Percentiles rank a stretch among this genome's conserved stretches.
Evolutionary conservation across 2,329 filamentous ascomycete species (phyloP).

Genomic region (Colletotrichum truncatum): DNA sequence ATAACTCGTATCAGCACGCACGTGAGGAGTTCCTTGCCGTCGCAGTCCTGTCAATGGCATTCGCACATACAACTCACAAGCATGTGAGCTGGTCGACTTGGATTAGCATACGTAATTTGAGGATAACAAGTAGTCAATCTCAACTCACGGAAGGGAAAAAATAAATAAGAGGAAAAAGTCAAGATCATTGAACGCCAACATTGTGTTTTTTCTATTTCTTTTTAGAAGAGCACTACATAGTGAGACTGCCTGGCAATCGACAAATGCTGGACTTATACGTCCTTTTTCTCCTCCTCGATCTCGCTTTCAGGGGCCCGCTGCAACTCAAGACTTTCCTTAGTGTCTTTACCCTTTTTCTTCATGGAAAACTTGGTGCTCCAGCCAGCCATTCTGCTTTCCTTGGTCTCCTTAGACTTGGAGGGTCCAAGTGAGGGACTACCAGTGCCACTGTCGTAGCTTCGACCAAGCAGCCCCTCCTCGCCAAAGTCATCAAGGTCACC

Average conservation of each 20-base stretch:
- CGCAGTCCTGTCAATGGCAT: too few relatives aligned
- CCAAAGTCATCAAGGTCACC: slow-evolving; percentile 63
- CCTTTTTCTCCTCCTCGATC: slow-evolving; percentile 27
- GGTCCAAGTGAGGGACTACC: slow-evolving; percentile 67
- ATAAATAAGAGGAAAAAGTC: not conserved
- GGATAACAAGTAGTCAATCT: too few relatives aligned
- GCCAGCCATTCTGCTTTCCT: slow-evolving; percentile 58
- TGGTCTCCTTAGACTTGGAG: slow-evolving; percentile 54
- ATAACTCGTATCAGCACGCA: too few relatives aligned
- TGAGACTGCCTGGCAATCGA: not conserved
- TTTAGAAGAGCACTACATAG: slow-evolving; percentile 5
- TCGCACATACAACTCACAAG: too few relatives aligned
- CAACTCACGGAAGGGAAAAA: too few relatives aligned
- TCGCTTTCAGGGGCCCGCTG: slow-evolving; percentile 42
- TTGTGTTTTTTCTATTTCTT: not conserved
- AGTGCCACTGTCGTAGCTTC: slow-evolving; percentile 64
- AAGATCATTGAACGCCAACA: not conserved
- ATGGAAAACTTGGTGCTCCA: slow-evolving; percentile 63
- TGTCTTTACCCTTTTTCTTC: slow-evolving; percentile 67
- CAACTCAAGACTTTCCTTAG: slow-evolving; percentile 64
- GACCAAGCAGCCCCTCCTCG: slow-evolving; percentile 56
- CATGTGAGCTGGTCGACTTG: too few relatives aligned
- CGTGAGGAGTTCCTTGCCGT: too few relatives aligned
- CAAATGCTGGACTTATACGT: slow-evolving; percentile 15
- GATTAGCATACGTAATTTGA: too few relatives aligned